Base-by-base conservation (phyloP, 768 basidiomycete genomes). In the Leucosporidium yakuticum region DNA sequence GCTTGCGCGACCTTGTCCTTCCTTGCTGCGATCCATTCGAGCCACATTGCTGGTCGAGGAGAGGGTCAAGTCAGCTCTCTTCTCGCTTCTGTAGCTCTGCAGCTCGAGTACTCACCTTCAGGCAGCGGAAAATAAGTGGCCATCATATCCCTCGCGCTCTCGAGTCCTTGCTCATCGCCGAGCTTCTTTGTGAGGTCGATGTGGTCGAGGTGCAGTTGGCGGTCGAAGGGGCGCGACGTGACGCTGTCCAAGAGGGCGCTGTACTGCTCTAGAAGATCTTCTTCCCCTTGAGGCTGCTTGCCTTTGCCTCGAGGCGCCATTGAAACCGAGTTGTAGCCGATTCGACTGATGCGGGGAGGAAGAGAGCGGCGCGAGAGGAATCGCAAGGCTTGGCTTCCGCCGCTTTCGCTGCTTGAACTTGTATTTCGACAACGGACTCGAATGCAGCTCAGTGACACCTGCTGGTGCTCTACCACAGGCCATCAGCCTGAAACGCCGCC, bases 181-280 rank as follows among this genome's bases (percentile, higher is more conserved):
- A 83, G 81, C 21, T 29, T 83, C 81, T 57, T 81, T 5, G 87
- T 84, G 6, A 90, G 79, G 54, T 80, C 81, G 66, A 91, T 85
- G 76, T 91, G 87, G 72, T 86, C 82, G 0, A 80, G 81, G 80
- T 91, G 89, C 1, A 87, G 80, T 31, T 80, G 76, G n/a, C 87
- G 76, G 71, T 88, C 84, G 73, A 84, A 85, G 0, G 89, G 84
- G 60, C 82, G 83, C 56, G 83, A 80, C 1, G 85, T 82, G 17
- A 91, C 79, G 60, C 83, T 79, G 29, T 82, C 84, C 65, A 91
- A 83, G 15, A 87, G 20, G 1, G 65, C 39, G 44, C 60, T 58
- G 63, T 67, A 71, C 4, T 50, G 36, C 44, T 61, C 66, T 15
- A 44, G 39, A 15, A 44, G 39, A 44, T 44, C 39, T 44, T 44